Evolutionary conservation across 106 monocot species (phyloP).

Genomic region (Apostasia ramifera): DNA sequence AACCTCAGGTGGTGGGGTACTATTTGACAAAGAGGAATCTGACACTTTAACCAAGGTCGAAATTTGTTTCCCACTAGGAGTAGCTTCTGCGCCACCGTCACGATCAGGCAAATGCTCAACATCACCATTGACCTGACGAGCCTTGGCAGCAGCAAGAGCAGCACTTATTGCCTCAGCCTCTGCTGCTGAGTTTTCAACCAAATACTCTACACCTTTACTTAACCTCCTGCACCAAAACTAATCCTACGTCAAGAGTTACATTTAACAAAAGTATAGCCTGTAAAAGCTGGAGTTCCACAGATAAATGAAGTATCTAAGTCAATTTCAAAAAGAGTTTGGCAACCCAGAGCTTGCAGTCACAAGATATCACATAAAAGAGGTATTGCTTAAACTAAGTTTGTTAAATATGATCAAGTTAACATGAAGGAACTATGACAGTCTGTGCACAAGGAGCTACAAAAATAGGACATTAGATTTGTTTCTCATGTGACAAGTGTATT

Average conservation of each 20-base stretch:
- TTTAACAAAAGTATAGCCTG: too few species aligned
- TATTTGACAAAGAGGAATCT: constrained; percentile 47
- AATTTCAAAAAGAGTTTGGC: too few species aligned
- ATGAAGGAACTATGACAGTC: too few species aligned
- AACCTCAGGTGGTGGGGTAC: constrained; percentile 50
- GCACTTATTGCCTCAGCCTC: constrained; percentile 99
- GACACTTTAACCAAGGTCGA: constrained; percentile 54
- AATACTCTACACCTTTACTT: constrained; percentile 87
- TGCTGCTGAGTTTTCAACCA: constrained; percentile 96
- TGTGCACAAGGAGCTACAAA: too few species aligned
- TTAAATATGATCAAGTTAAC: too few species aligned
- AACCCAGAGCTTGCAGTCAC: too few species aligned
- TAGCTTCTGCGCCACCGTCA: constrained; percentile 58
- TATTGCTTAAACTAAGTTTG: too few species aligned
- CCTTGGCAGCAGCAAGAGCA: constrained; percentile 93
- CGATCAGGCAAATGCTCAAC: constrained; percentile 48
- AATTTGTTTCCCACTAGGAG: constrained; percentile 60
- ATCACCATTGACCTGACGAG: constrained; percentile 85
- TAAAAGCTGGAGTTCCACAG: too few species aligned
- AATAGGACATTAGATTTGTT: too few species aligned
- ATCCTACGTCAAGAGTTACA: constrained; percentile 13
- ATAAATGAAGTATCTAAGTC: too few species aligned
- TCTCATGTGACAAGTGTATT: too few species aligned
- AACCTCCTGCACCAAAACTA: constrained; percentile 52
- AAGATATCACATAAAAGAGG: too few species aligned